Conservation (phyloP, 192 early-diverging fungal species). For the Podila epigama region DNA sequence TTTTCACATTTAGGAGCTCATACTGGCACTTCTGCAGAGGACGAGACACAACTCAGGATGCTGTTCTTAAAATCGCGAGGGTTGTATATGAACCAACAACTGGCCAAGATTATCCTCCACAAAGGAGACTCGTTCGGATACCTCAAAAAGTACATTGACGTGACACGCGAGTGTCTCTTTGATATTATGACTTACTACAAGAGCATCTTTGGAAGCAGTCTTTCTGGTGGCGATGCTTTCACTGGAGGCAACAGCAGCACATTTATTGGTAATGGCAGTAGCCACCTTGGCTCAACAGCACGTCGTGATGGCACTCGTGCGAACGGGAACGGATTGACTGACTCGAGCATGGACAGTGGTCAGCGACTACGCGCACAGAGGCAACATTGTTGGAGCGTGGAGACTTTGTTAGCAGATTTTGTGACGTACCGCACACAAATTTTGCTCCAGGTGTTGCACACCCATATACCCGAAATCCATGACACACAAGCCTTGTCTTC, state of each 20-base stretch:
- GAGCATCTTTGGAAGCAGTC: conserved; percentile 73
- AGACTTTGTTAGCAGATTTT: conserved; percentile 70
- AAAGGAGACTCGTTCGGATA: conserved; percentile 65
- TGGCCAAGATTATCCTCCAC: conserved; percentile 61
- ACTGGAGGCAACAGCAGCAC: conserved; percentile 9
- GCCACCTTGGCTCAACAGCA: not conserved
- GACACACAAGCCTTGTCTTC: conserved; percentile 69
- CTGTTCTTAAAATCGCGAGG: conserved; percentile 78
- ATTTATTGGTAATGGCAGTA: conserved; percentile 2
- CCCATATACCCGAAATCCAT: conserved; percentile 61
- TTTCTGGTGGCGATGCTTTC: conserved; percentile 25
- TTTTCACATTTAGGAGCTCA: not conserved
- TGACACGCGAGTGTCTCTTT: conserved; percentile 80
- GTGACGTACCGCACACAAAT: conserved; percentile 56
- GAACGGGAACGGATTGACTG: not conserved
- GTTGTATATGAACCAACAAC: conserved; percentile 61
- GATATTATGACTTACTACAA: conserved; percentile 85
- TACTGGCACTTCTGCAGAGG: conserved; percentile 15
- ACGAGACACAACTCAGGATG: conserved; percentile 75
- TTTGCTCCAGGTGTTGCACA: conserved; percentile 49
- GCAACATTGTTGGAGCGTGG: conserved; percentile 52
- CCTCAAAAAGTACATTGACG: conserved; percentile 79
- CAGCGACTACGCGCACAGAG: not conserved
- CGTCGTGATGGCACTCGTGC: not conserved
- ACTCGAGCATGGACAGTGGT: not conserved